A percentile compares a stretch with the other conserved stretches of the same genome.
These are phyloP conservation scores for Cryptococcus sp. DNA, from an alignment of 1,284 basidiomycete genomes.

Conservation along the genomic window DNA sequence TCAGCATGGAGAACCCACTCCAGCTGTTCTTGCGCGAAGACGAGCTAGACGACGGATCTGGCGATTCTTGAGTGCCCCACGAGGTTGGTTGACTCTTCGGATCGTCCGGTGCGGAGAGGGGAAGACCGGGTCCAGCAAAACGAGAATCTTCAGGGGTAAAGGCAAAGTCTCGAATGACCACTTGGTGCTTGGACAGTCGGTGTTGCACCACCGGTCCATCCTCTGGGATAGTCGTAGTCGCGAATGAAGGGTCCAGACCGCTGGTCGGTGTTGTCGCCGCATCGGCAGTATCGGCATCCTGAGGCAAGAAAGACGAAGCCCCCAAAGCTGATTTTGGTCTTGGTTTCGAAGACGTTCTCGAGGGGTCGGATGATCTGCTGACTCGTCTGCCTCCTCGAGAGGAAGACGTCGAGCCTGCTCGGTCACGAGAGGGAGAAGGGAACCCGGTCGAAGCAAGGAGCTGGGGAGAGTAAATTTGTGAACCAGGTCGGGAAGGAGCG, in stretches of 20 bases:
- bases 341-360: conserved; percentile 5
- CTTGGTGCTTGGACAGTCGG: background rate
- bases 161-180: conserved; percentile 39
- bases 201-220: background rate
- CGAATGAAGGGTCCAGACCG: background rate
- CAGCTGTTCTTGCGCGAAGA: conserved; percentile 12
- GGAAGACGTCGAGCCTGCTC: conserved; percentile 17
- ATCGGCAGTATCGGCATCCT: background rate
- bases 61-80: conserved; percentile 6
- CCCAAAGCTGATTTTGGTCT: conserved; percentile 14
- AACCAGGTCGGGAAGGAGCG: conserved; percentile 27
- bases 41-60: conserved; percentile 14
- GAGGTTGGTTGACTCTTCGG: conserved; percentile 2
- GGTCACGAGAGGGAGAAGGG: conserved; percentile 8
- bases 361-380: background rate
- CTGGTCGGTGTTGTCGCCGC: background rate
- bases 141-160: conserved; percentile 31
- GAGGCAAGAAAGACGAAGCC: conserved; percentile 10
- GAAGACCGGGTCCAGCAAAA: conserved; percentile 4
- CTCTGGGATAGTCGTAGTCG: background rate
- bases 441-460: background rate
- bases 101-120: conserved; percentile 1
- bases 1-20: conserved; percentile 22
- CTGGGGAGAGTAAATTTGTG: conserved; percentile 18
- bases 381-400: conserved; percentile 2